These are phyloP conservation scores for Arthromyces matolae DNA, from an alignment of 768 basidiomycete genomes.

Conservation along the genomic window DNA sequence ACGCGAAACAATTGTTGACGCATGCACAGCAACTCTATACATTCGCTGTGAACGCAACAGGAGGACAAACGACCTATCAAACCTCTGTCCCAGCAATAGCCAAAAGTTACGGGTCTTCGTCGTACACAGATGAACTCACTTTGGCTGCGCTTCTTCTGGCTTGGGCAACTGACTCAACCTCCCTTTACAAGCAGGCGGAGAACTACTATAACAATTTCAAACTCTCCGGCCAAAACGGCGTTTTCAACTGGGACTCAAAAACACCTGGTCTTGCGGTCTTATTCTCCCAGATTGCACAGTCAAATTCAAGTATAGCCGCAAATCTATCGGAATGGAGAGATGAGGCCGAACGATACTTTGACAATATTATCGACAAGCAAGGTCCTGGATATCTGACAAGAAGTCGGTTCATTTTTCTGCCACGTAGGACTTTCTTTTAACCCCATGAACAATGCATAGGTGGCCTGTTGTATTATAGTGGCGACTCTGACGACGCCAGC, in stretches of 20 bases:
- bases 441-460: slow-evolving; percentile 36
- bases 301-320: slow-evolving; percentile 47
- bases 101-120: slow-evolving; percentile 66
- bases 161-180: slow-evolving; percentile 60
- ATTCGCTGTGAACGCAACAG: slow-evolving; percentile 69
- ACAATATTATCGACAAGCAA: slow-evolving; percentile 57
- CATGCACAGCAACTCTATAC: slow-evolving; percentile 76
- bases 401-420: slow-evolving; percentile 42
- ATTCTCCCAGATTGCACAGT: slow-evolving; percentile 67
- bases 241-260: slow-evolving; percentile 91
- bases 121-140: slow-evolving; percentile 69
- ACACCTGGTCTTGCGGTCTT: slow-evolving; percentile 72
- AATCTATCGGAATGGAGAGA: slow-evolving; percentile 65
- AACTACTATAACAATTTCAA: slow-evolving; percentile 54
- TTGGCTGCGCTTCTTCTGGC: slow-evolving; percentile 77
- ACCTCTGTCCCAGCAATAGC: slow-evolving; percentile 62
- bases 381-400: slow-evolving; percentile 55
- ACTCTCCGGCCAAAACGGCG: slow-evolving; percentile 47
- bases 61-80: slow-evolving; percentile 62
- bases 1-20: slow-evolving; percentile 61
- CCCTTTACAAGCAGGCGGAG: slow-evolving; percentile 61
- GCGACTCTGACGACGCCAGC: slow-evolving; percentile 75
- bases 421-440: background rate
- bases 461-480: slow-evolving; percentile 77
- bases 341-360: slow-evolving; percentile 74